Percentiles rank a stretch among this genome's conserved stretches.
phyloP scores from a whole-genome alignment of 768 basidiomycete genomes.

The Boletales sp. region DNA sequence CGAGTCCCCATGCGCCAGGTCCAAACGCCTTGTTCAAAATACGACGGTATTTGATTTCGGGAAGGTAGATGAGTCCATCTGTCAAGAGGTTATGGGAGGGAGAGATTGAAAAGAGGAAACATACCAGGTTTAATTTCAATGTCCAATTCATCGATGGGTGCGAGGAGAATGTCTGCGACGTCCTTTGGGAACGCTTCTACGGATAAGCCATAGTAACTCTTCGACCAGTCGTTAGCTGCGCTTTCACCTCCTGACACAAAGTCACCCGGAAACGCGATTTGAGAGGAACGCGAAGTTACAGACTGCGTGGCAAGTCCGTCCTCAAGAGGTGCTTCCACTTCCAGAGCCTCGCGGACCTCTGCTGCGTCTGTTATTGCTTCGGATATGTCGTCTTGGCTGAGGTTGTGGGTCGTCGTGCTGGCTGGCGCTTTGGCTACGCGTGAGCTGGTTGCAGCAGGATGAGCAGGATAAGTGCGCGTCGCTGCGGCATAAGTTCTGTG shows the following conservation, averaged over 20 bases:
- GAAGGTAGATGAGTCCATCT: conserved; percentile 94
- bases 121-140: conserved; percentile 93
- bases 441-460: conserved; percentile 17
- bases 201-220: conserved; percentile 80
- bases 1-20: conserved; percentile 95
- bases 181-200: conserved; percentile 75
- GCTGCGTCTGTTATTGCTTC: conserved; percentile 19
- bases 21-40: conserved; percentile 92
- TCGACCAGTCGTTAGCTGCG: conserved; percentile 75
- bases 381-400: conserved; percentile 17
- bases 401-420: conserved; percentile 27
- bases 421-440: conserved; percentile 27
- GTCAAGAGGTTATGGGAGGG: background rate
- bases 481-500: conserved; percentile 18
- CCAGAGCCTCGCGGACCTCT: conserved; percentile 10
- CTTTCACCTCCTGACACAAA: conserved; percentile 19
- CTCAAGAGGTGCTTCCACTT: conserved; percentile 16
- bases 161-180: conserved; percentile 64
- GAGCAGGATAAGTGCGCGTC: conserved; percentile 25
- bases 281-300: conserved; percentile 9
- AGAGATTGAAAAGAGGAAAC: conserved; percentile 13
- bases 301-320: conserved; percentile 8
- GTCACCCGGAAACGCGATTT: conserved; percentile 28
- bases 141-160: conserved; percentile 72
- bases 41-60: conserved; percentile 95